Evolutionary conservation across 1,284 basidiomycete genomes (phyloP), one percentile per base, ranked within the genome.

Genomic region (Ceratobasidium sp.): DNA sequence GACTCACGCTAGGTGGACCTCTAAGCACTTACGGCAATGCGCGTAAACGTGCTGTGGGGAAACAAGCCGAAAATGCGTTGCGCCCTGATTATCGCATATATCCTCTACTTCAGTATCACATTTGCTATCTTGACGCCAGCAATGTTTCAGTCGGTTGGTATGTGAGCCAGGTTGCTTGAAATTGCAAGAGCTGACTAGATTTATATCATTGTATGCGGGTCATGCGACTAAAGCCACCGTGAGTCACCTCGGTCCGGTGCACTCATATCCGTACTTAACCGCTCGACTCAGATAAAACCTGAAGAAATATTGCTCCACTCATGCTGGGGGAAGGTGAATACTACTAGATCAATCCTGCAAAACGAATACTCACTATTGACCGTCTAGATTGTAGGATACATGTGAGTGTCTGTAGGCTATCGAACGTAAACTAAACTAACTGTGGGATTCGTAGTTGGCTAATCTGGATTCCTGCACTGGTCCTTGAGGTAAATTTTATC

Each of bases 101-200:
- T 28, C 18, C 55, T 70, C 26, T 70, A 70, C 35, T 70, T 70
- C 38, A 21, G 35, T 14, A 46, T 44, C 23, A 70, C 41, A 28
- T 70, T 70, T 59, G 32, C 55, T 11, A 70, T 70, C 18, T 32
- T 70, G 43, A 58, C 67, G 32, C 23, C 30, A 21, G 55, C 54
- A 16, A 55, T 70, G 26, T 28, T 70, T 30, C 41, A 70, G 58
- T 41, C 67, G 1, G 43, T 55, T 59, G 44, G 67, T 70, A 70
- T 32, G 67, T 70, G 14, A n/a, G 11, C 4, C 35, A 38, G 30
- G 7, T 30, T 14, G 6, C n/a, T 9, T 70, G 21, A 46, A 13
- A 4, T 18, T 44, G 14, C n/a, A n/a, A 58, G 28, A 7, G 14
- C 35, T 23, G 23, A 54, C 43, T 49, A 9, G 16, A 44, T 47